These are phyloP conservation scores for sunflower (Helianthus annuus) DNA, from an alignment of 129 eudicot genomes.

Conservation along the genomic window DNA sequence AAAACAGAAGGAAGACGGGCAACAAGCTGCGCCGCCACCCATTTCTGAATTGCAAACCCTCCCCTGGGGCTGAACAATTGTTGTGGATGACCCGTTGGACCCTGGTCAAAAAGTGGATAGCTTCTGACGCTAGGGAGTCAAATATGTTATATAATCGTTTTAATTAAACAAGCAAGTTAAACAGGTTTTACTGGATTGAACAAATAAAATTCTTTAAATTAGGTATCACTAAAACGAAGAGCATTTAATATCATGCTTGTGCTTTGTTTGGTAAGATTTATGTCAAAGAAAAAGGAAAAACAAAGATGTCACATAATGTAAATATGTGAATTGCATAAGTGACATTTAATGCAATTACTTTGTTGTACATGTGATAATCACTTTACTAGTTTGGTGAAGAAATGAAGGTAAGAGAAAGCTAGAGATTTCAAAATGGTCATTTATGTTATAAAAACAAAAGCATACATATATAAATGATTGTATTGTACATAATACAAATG, in stretches of 20 bases:
- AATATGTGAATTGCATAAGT: not conserved
- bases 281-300: not conserved
- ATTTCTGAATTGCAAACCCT: no score
- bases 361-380: slow-evolving; percentile 13
- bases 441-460: not conserved
- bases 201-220: not conserved
- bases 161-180: not conserved
- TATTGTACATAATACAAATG: not conserved
- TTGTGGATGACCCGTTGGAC: no score
- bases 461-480: not conserved
- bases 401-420: slow-evolving; percentile 12
- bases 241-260: not conserved
- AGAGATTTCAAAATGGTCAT: not conserved
- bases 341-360: slow-evolving; percentile 7
- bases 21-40: no score
- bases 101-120: no score
- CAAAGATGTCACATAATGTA: not conserved
- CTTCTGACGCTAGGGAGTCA: no score
- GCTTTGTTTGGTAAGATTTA: slow-evolving; percentile 7
- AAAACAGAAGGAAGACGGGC: no score
- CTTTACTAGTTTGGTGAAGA: slow-evolving; percentile 17
- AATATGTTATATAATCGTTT: not conserved
- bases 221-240: not conserved
- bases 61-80: no score
- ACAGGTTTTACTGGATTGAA: not conserved